phyloP scores from a whole-genome alignment of 1,284 basidiomycete genomes.

The Pseudozyma pruni region DNA sequence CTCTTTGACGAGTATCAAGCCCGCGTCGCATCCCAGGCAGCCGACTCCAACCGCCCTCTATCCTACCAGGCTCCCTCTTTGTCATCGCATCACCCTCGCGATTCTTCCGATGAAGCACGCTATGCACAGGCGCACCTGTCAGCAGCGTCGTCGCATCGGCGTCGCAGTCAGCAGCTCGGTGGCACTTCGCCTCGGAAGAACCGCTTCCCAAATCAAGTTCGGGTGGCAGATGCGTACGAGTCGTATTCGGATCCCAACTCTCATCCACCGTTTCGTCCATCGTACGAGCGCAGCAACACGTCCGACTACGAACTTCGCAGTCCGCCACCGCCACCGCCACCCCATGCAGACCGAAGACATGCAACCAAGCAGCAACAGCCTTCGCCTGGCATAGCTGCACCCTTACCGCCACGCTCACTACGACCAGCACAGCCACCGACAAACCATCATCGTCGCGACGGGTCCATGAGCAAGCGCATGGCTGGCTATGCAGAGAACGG shows the following conservation, averaged over 20 bases:
- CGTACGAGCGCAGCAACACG: slow-evolving; percentile 12
- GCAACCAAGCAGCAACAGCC: slow-evolving; percentile 7
- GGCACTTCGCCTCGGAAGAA: slow-evolving; percentile 21
- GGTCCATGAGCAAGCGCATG: slow-evolving; percentile 9
- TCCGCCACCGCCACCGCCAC: background rate
- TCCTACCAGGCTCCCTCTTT: slow-evolving; percentile 20
- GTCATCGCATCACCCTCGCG: slow-evolving; percentile 16
- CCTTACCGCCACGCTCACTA: slow-evolving; percentile 16
- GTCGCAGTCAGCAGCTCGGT: slow-evolving; percentile 22
- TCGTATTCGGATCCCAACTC: slow-evolving; percentile 30
- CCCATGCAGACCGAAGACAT: background rate
- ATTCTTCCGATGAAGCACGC: slow-evolving; percentile 14
- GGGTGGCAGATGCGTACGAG: slow-evolving; percentile 13
- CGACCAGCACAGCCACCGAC: slow-evolving; percentile 20
- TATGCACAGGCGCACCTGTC: slow-evolving; percentile 9
- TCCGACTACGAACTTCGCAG: slow-evolving; percentile 7
- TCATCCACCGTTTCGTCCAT: slow-evolving; percentile 3
- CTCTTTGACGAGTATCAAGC: slow-evolving; percentile 43
- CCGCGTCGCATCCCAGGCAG: slow-evolving; percentile 17
- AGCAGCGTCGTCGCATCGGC: slow-evolving; percentile 11
- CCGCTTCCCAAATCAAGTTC: slow-evolving; percentile 9
- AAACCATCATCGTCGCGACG: slow-evolving; percentile 14
- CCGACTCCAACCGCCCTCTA: slow-evolving; percentile 16
- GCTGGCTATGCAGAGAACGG: background rate
- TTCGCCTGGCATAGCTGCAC: background rate